Conservation (phyloP, 768 basidiomycete species). For the Austroboletus eburneus region DNA sequence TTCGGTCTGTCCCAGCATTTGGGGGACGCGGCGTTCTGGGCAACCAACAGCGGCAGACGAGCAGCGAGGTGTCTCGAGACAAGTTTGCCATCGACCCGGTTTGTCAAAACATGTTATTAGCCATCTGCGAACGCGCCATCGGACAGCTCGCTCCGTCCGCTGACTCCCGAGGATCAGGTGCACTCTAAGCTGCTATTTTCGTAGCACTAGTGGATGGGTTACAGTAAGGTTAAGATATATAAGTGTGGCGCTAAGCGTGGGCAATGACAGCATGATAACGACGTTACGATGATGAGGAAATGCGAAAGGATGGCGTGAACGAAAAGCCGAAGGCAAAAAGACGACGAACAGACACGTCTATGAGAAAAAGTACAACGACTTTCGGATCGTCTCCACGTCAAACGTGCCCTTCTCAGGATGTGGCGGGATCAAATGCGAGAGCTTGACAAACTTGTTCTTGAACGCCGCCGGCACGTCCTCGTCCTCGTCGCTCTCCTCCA, state of each 20-base stretch:
- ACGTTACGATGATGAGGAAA: background rate
- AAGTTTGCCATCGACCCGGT: constrained; percentile 14
- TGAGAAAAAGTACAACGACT: constrained; percentile 92
- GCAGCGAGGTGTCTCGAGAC: background rate
- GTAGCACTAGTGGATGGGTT: constrained; percentile 13
- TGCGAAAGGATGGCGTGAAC: background rate
- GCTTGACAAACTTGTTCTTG: constrained; percentile 63
- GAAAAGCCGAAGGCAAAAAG: background rate
- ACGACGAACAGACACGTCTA: constrained; percentile 30
- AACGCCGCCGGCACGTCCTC: constrained; percentile 20
- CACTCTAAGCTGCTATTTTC: background rate
- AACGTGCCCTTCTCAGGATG: constrained; percentile 84
- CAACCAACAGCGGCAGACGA: background rate
- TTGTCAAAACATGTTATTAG: constrained; percentile 26
- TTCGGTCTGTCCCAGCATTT: constrained; percentile 5
- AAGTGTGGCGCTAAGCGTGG: no score
- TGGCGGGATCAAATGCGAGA: constrained; percentile 74
- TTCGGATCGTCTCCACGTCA: constrained; percentile 75
- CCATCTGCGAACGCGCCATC: constrained; percentile 26
- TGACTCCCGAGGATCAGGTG: background rate
- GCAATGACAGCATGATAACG: background rate
- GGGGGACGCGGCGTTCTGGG: background rate
- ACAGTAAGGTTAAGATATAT: constrained; percentile 16
- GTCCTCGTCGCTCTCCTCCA: constrained; percentile 5
- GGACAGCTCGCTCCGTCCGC: constrained; percentile 7